Conservation (phyloP, 2,329 filamentous ascomycete species). For the Fusarium subglutinans region DNA sequence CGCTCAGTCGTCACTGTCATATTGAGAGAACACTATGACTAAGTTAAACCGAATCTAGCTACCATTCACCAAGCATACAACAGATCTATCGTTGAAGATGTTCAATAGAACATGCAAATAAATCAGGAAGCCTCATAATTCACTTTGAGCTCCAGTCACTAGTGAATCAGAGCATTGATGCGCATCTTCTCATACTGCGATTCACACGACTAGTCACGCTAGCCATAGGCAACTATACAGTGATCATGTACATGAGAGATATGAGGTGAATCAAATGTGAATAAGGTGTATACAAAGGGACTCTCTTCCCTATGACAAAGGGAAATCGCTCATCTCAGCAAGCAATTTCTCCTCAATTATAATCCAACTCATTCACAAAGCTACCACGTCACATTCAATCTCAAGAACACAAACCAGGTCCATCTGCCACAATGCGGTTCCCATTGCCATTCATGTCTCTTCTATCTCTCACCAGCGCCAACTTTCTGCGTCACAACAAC, state of each 20-base stretch:
- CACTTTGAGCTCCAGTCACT: not conserved
- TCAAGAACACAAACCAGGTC: not conserved
- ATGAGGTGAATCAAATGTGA: not conserved
- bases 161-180: not conserved
- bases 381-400: not conserved
- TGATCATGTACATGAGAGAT: not conserved
- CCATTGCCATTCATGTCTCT: not conserved
- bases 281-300: not conserved
- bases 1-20: too few species aligned
- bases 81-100: rapidly evolving
- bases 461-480: not conserved
- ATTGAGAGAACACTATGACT: not conserved
- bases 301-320: too few species aligned
- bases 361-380: not conserved
- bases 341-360: not conserved
- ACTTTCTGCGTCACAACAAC: not conserved
- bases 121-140: not conserved
- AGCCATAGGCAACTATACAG: not conserved
- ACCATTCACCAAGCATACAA: not conserved
- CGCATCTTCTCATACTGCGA: not conserved
- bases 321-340: not conserved
- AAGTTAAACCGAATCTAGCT: not conserved
- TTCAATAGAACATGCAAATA: not conserved
- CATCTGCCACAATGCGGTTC: not conserved
- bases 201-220: not conserved